Conservation (phyloP, 192 early-diverging fungal genomes). For the Linnemannia schmuckeri region DNA sequence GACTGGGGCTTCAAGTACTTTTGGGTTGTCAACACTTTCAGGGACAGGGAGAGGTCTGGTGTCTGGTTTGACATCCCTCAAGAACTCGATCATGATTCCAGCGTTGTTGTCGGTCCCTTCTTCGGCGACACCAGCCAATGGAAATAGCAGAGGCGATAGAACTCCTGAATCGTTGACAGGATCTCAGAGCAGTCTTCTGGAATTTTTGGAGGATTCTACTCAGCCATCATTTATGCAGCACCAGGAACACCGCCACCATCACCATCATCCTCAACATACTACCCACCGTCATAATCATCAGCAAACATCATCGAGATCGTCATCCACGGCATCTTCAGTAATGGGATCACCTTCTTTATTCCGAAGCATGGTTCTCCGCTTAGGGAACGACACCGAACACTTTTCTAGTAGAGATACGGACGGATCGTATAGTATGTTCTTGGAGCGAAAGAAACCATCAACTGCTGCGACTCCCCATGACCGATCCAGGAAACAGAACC, state of each 20-base stretch:
- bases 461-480: neutral
- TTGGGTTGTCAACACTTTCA: constrained; percentile 27
- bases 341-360: constrained; percentile 20
- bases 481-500: neutral
- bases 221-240: neutral
- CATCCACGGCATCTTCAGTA: constrained; percentile 14
- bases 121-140: neutral
- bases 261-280: neutral
- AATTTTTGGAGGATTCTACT: constrained; percentile 15
- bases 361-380: constrained; percentile 12
- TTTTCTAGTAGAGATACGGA: neutral
- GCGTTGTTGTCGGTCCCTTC: constrained; percentile 12
- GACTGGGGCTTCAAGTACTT: constrained; percentile 3
- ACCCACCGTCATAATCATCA: constrained; percentile 5
- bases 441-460: neutral
- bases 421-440: neutral
- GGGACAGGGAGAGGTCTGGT: constrained; percentile 29
- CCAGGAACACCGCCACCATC: neutral
- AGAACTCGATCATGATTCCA: constrained; percentile 56
- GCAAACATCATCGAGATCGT: neutral
- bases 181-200: constrained; percentile 34
- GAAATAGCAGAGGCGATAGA: neutral
- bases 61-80: constrained; percentile 45
- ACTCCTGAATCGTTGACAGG: neutral
- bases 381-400: neutral